These are phyloP conservation scores for Rhinocladiella similis DNA, from an alignment of 2,329 filamentous ascomycete genomes.

Conservation along the genomic window DNA sequence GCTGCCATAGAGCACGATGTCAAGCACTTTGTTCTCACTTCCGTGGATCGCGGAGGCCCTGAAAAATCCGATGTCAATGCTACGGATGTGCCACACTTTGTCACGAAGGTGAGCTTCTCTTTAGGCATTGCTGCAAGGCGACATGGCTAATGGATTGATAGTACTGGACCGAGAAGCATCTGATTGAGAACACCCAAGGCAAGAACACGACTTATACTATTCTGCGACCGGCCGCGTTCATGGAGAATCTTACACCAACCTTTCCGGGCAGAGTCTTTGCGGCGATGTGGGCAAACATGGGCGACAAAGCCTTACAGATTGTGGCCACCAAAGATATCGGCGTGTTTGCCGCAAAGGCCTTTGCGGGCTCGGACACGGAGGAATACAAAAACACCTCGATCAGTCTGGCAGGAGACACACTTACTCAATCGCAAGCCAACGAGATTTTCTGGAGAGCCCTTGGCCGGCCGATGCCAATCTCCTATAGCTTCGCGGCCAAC, in stretches of 20 bases:
- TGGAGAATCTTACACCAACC: conserved; percentile 55
- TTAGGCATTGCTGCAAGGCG: neutral
- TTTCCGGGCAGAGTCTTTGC: conserved; percentile 52
- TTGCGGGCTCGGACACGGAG: conserved; percentile 41
- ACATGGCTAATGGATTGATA: neutral
- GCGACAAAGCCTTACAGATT: conserved; percentile 46
- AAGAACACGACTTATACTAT: conserved; percentile 61
- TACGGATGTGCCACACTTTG: conserved; percentile 63
- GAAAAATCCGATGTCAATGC: conserved; percentile 51
- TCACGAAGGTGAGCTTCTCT: conserved; percentile 45
- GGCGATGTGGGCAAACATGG: conserved; percentile 43
- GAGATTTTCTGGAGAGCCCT: conserved; percentile 49
- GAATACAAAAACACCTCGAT: conserved; percentile 48
- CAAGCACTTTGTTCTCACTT: conserved; percentile 63
- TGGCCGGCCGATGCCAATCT: conserved; percentile 44
- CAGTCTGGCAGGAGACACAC: conserved; percentile 54
- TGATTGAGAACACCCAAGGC: conserved; percentile 49
- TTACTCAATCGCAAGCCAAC: conserved; percentile 48
- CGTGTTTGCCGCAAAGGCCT: conserved; percentile 51
- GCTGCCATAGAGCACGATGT: conserved; percentile 57
- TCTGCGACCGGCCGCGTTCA: conserved; percentile 62
- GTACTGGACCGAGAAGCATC: conserved; percentile 61
- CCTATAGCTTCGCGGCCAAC: conserved; percentile 25
- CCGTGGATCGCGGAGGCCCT: conserved; percentile 63
- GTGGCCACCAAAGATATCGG: conserved; percentile 53